Conservation (phyloP, 306 rosid species). For the Castanea crenata region DNA sequence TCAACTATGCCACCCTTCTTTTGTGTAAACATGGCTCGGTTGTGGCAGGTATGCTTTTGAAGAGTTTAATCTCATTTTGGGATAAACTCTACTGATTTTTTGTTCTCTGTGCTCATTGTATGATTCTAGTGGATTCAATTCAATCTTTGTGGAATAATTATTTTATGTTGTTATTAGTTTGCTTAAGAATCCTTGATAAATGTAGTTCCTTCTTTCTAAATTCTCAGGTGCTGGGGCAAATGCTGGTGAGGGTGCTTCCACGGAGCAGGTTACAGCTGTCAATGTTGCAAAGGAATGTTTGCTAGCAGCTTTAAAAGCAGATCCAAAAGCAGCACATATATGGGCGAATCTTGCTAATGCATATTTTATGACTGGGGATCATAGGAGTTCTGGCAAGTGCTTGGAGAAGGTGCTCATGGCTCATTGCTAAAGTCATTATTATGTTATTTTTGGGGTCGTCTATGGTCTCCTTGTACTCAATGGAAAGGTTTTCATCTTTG, state of each 20-base stretch:
- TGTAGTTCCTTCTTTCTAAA: slow-evolving; percentile 2
- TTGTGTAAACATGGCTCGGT: slow-evolving; percentile 78
- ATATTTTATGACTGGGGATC: slow-evolving; percentile 70
- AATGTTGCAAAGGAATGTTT: slow-evolving; percentile 88
- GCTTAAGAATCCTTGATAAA: slow-evolving; percentile 22
- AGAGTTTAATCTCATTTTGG: neutral
- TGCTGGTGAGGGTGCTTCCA: slow-evolving; percentile 59
- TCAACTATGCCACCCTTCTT: slow-evolving; percentile 81
- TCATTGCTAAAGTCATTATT: slow-evolving; percentile 51
- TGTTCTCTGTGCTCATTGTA: neutral
- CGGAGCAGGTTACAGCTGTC: slow-evolving; percentile 57
- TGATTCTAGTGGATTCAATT: slow-evolving; percentile 13
- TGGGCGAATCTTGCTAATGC: slow-evolving; percentile 94
- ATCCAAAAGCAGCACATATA: slow-evolving; percentile 85
- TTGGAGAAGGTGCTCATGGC: slow-evolving; percentile 90
- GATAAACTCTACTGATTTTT: neutral
- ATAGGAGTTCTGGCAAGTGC: slow-evolving; percentile 89
- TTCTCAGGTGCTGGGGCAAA: slow-evolving; percentile 87
- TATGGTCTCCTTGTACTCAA: slow-evolving; percentile 43
- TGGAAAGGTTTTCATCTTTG: slow-evolving; percentile 20
- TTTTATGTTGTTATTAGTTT: slow-evolving; percentile 13
- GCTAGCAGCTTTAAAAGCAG: slow-evolving; percentile 74
- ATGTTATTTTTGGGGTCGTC: slow-evolving; percentile 47
- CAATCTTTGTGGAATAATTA: slow-evolving; percentile 5
- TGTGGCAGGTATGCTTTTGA: slow-evolving; percentile 69